Percentiles rank a stretch among this genome's conserved stretches.
phyloP scores from a whole-genome alignment of 208 protist genomes.

The Naegleria fowleri region DNA sequence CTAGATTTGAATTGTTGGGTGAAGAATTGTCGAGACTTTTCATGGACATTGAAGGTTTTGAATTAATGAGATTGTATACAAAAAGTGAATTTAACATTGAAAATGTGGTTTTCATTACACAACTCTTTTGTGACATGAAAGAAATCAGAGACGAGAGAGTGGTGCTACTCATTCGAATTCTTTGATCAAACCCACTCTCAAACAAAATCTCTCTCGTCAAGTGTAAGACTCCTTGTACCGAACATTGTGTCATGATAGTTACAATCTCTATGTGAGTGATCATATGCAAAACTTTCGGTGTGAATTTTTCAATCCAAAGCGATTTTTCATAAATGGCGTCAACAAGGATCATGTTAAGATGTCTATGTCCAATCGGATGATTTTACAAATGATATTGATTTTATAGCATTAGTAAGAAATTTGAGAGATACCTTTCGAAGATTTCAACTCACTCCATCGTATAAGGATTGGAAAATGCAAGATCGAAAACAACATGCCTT shows the following conservation, averaged over 20 bases:
- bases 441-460: background rate
- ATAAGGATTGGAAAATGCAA: background rate
- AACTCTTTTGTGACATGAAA: background rate
- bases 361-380: background rate
- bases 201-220: background rate
- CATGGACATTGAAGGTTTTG: background rate
- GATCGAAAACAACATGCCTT: too few species aligned
- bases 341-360: background rate
- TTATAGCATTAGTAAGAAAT: background rate
- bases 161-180: background rate
- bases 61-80: background rate
- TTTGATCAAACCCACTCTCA: background rate
- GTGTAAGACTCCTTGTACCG: background rate
- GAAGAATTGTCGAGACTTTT: background rate
- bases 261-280: background rate
- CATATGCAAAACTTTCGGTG: background rate
- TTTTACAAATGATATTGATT: background rate
- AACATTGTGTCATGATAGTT: background rate
- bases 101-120: background rate
- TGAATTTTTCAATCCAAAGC: background rate
- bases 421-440: background rate
- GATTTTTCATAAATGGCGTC: background rate
- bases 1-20: background rate
- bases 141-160: background rate
- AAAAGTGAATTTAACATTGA: background rate